Evolutionary conservation across 495 filamentous ascomycete genomes (phyloP).

Genomic region (Penicillium robsamsonii): DNA sequence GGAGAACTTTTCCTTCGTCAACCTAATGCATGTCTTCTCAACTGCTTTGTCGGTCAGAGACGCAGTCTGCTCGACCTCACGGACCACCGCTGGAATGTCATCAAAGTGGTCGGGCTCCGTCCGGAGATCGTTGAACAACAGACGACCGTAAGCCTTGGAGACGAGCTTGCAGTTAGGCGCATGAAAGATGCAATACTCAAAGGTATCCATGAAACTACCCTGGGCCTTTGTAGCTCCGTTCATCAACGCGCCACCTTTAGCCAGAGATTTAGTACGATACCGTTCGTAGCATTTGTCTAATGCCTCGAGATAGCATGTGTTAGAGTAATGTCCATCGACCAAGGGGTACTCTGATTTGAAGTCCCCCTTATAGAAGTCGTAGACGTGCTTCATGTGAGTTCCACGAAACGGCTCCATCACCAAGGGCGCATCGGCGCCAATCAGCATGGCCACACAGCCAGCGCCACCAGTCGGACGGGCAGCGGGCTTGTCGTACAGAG

Average conservation of each 20-base stretch:
- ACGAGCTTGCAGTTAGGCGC: not conserved
- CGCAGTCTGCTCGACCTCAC: not conserved
- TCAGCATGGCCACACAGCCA: not conserved
- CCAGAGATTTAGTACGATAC: not conserved
- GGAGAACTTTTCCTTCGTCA: not conserved
- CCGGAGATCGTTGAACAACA: not conserved
- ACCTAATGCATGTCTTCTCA: not conserved
- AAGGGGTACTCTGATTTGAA: not conserved
- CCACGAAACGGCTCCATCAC: not conserved
- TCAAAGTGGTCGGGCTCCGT: not conserved
- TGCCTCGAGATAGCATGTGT: not conserved
- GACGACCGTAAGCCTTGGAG: not conserved
- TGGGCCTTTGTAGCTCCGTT: not conserved
- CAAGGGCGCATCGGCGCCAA: not conserved
- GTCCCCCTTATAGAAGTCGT: not conserved
- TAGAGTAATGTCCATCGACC: not conserved
- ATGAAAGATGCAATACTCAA: not conserved
- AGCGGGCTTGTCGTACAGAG: not conserved
- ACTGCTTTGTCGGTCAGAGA: not conserved
- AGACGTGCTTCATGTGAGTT: not conserved
- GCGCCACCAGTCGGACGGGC: not conserved
- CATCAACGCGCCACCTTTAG: not conserved
- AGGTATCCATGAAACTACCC: not conserved
- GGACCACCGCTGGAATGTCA: not conserved
- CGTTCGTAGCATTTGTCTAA: not conserved